Evolutionary conservation across 83 land plant genomes (phyloP), one percentile per base, ranked within the genome.

Genomic region (Thuja plicata): DNA sequence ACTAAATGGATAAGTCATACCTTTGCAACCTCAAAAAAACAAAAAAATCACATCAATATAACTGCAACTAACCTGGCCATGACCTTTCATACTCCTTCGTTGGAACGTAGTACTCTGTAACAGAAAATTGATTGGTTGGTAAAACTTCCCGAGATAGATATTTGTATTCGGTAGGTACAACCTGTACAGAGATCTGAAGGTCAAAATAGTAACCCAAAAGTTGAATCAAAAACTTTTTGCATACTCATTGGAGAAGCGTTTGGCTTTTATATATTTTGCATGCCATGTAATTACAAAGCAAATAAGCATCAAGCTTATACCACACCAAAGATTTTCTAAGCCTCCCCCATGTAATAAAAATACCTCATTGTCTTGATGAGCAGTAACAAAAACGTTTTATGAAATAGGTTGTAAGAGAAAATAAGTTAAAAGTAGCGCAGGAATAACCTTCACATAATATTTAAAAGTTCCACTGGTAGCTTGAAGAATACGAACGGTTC

Each of bases 41-140:
- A 41, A 74, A 79, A 45, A 86, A 9, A 50, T 17, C 24, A n/a
- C 62, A 48, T 48, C 45, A 40, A 73, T 52, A 62, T 13, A 12
- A 48, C 8, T 35, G 19, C 55, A 43, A 87, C 74, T 77, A 86
- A 98, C 99, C 99, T 93, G 99, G 99, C 99, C 99, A 97, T 37
- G 90, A 83, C 50, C 93, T 91, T 60, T 95, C 97, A 89, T 85
- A 89, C 66, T 93, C 94, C 38, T 90, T 89, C 87, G 93, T 90
- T 27, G 94, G 91, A 27, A 93, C 93, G 71, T 94, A 98, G 87
- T 96, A 98, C 90, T 98, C 99, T 35, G 97, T 94, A n/a, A 98
- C 99, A 88, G 99, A 98, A 86, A 97, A 98, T 86, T 98, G 99
- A 91, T 98, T 98, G 45, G 99, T 98, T 46, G 98, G 95, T 89